A percentile compares a stretch with the other conserved stretches of the same genome.
Conservation (phyloP, 2,329 filamentous ascomycete genomes). For the Paraphaeosphaeria minitans region DNA sequence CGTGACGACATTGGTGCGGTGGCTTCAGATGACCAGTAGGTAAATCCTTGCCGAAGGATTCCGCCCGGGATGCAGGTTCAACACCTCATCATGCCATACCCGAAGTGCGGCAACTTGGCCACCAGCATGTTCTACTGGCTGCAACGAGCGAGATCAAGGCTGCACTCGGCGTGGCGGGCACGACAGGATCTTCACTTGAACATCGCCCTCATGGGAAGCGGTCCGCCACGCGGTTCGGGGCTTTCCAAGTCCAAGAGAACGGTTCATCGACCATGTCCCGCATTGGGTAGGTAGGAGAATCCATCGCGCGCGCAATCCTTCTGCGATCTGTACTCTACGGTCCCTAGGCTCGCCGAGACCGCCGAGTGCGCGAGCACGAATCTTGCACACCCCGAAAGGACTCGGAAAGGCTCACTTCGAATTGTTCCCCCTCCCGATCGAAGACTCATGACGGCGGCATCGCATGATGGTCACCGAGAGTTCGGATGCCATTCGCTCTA, state of each 20-base stretch:
- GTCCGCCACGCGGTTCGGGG: neutral
- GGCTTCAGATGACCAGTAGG: neutral
- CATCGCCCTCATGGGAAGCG: neutral
- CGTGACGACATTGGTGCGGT: constrained; percentile 6
- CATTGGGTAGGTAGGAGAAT: constrained; percentile 1
- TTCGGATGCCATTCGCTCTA: no score
- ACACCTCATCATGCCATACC: neutral
- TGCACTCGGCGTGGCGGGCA: neutral
- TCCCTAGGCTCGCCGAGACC: neutral
- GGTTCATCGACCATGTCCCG: neutral
- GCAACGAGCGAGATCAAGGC: neutral
- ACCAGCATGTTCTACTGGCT: neutral
- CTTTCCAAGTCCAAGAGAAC: neutral
- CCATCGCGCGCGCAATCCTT: neutral
- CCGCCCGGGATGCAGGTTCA: neutral
- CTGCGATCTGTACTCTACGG: neutral
- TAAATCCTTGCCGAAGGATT: constrained; percentile 5
- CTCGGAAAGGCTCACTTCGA: neutral
- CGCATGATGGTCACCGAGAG: neutral
- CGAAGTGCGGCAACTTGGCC: neutral
- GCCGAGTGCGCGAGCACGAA: neutral
- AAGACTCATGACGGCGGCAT: neutral
- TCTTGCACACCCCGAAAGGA: neutral
- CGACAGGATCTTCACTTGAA: neutral
- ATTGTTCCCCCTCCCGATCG: neutral